Conservation (phyloP, 495 filamentous ascomycete species). For the Lasiosphaeris hirsuta region DNA sequence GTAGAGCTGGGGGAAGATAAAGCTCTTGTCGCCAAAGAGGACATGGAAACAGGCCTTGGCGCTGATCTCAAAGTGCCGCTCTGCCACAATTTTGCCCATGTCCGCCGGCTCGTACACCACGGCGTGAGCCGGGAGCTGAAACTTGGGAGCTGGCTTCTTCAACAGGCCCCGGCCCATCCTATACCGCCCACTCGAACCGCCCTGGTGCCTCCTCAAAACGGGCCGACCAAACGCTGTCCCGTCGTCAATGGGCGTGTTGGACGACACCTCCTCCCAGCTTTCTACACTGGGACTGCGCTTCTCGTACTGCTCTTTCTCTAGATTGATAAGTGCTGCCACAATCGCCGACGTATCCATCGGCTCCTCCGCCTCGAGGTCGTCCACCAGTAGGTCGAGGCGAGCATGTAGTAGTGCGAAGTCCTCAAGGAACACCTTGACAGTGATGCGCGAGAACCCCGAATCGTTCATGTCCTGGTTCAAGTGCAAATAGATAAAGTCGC, state of each 20-base stretch:
- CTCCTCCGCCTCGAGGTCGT: constrained; percentile 65
- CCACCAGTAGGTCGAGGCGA: constrained; percentile 78
- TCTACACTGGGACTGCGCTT: constrained; percentile 70
- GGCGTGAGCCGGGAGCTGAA: constrained; percentile 79
- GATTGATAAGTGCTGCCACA: constrained; percentile 43
- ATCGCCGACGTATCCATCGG: constrained; percentile 52
- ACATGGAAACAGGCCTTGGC: constrained; percentile 94
- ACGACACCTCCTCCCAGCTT: constrained; percentile 87
- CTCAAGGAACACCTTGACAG: constrained; percentile 90
- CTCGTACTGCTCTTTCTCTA: constrained; percentile 61
- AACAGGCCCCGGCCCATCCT: constrained; percentile 10
- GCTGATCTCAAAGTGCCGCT: constrained; percentile 79
- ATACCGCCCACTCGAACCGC: constrained; percentile 1
- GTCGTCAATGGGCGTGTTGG: constrained; percentile 60
- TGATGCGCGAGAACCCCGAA: constrained; percentile 66
- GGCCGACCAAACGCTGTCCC: constrained; percentile 44
- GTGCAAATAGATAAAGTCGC: constrained; percentile 90
- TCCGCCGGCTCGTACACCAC: constrained; percentile 79
- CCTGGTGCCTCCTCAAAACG: constrained; percentile 31
- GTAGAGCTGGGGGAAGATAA: constrained; percentile 88
- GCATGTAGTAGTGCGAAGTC: constrained; percentile 76
- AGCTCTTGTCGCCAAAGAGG: constrained; percentile 91
- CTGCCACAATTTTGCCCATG: constrained; percentile 65
- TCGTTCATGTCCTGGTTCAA: constrained; percentile 60
- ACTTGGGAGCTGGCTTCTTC: constrained; percentile 62